Evolutionary conservation across 805 yeast species (phyloP), one percentile per base, ranked within the genome.

Genomic region (Trichomonascus vanleenenianus): DNA sequence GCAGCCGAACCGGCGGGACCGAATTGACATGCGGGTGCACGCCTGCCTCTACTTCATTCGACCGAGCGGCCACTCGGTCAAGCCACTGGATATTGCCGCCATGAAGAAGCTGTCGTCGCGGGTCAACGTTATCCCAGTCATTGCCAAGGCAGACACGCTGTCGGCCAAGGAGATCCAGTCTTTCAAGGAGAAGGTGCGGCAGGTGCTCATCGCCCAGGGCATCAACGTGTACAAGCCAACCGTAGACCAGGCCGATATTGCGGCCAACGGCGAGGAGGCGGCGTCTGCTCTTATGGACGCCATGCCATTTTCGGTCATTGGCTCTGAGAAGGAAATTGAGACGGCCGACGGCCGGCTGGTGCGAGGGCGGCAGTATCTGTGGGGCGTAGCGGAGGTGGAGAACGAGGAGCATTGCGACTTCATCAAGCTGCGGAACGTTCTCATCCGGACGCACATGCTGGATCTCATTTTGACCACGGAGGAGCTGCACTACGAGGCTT

Each of bases 311-410:
- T 71, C 86, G 2, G 68, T 87, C 2, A 77, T 89, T 49, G 83
- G 88, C 16, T 77, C 94, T 2, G 80, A 73, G 50, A 71, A 72
- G 9, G 65, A 63, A 44, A 73, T 71, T 30, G 54, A 58, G 40
- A 71, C 71, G 42, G 54, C 63, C 2, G 65, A 66, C 8, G 79
- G 80, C 8, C 64, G 71, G 30, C 50, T 64, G 2, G 84, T 84
- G 25, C 72, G 83, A 51, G 95, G 93, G 14, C 74, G 96, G 57
- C 73, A 74, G 57, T 89, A 87, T 66, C 72, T 69, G 14, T 89
- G 96, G 96, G 97, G 97, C 0, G 63, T 76, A 18, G 85, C 85
- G 11, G 95, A 88, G 58, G 83, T 85, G 35, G 95, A 85, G 57
- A 82, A 86, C 60, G 75, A 74, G 15, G 62, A 67, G 7, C 88